phyloP scores from a whole-genome alignment of 2,329 filamentous ascomycete genomes.

The Teratosphaeria zuluensis region DNA sequence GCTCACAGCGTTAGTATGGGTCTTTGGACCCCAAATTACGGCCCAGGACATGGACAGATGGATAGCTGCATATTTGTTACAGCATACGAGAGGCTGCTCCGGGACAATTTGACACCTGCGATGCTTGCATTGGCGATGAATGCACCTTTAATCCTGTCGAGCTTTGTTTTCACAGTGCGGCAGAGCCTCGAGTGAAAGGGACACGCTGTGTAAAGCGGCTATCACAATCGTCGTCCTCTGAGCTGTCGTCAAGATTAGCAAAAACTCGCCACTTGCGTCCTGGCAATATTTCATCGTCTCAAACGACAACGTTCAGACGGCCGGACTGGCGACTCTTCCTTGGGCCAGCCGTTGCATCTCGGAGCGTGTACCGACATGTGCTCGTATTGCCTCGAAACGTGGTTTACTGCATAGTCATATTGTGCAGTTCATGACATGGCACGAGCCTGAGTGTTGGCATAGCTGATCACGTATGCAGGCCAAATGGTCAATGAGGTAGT shows the following conservation, averaged over 20 bases:
- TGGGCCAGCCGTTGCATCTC: conserved; percentile 34
- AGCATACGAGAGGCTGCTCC: conserved; percentile 44
- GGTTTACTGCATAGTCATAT: conserved; percentile 17
- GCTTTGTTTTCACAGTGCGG: conserved; percentile 43
- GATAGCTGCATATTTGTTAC: conserved; percentile 32
- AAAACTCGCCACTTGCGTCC: conserved; percentile 37
- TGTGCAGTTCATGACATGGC: conserved; percentile 32
- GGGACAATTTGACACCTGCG: conserved; percentile 54
- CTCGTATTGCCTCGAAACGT: conserved; percentile 36
- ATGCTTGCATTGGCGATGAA: conserved; percentile 57
- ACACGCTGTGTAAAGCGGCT: conserved; percentile 52
- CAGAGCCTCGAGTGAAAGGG: conserved; percentile 53
- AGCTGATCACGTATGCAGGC: conserved; percentile 35
- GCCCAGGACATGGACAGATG: conserved; percentile 49
- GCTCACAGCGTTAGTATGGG: conserved; percentile 51
- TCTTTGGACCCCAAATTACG: conserved; percentile 42
- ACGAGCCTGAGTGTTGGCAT: conserved; percentile 35
- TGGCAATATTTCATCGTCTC: conserved; percentile 30
- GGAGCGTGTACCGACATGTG: conserved; percentile 35
- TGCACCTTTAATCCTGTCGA: conserved; percentile 48
- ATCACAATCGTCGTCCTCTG: conserved; percentile 52
- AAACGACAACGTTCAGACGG: conserved; percentile 38
- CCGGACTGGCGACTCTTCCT: conserved; percentile 38
- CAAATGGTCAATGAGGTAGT: neutral
- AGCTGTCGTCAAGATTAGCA: conserved; percentile 42